Evolutionary conservation across 768 basidiomycete species (phyloP).

Genomic region (Psilocybe cyanescens): DNA sequence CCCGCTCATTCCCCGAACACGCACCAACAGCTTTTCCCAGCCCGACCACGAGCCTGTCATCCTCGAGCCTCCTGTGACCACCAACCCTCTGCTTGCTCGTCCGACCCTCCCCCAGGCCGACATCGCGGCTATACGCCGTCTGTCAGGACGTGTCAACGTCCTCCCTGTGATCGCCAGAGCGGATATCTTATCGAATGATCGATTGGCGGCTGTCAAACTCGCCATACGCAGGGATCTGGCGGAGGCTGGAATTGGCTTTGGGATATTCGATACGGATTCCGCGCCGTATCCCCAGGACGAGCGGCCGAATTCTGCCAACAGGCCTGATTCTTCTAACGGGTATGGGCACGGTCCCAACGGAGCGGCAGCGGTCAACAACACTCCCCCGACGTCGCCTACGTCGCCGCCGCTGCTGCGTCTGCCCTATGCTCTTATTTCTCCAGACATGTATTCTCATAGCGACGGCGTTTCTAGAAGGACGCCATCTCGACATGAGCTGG

Average conservation of each 20-base stretch:
- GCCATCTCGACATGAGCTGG: slow-evolving; percentile 70
- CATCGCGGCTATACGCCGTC: slow-evolving; percentile 76
- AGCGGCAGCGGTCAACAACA: slow-evolving; percentile 47
- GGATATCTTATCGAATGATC: slow-evolving; percentile 81
- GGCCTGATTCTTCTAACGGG: slow-evolving; percentile 57
- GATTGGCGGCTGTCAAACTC: slow-evolving; percentile 76
- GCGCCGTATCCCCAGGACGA: slow-evolving; percentile 40
- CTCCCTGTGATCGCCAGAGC: slow-evolving; percentile 85
- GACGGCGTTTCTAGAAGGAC: slow-evolving; percentile 69
- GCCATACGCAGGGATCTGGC: slow-evolving; percentile 83
- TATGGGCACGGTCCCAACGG: slow-evolving; percentile 56
- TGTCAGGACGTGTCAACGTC: slow-evolving; percentile 85
- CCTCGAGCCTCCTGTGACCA: slow-evolving; percentile 78
- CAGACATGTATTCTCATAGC: slow-evolving; percentile 83
- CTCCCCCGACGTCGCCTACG: slow-evolving; percentile 72
- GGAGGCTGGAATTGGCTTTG: slow-evolving; percentile 85
- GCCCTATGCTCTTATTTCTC: slow-evolving; percentile 85
- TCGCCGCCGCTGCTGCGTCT: slow-evolving; percentile 64
- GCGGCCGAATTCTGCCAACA: slow-evolving; percentile 41
- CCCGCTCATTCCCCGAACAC: slow-evolving; percentile 69
- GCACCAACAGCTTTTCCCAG: slow-evolving; percentile 73
- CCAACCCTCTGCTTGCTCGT: slow-evolving; percentile 68
- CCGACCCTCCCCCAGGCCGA: slow-evolving; percentile 72
- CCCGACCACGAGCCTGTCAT: slow-evolving; percentile 77
- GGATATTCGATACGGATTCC: slow-evolving; percentile 81